These are phyloP conservation scores for Diutina sp. DNA, from an alignment of 1,139 yeast species.

Conservation along the genomic window DNA sequence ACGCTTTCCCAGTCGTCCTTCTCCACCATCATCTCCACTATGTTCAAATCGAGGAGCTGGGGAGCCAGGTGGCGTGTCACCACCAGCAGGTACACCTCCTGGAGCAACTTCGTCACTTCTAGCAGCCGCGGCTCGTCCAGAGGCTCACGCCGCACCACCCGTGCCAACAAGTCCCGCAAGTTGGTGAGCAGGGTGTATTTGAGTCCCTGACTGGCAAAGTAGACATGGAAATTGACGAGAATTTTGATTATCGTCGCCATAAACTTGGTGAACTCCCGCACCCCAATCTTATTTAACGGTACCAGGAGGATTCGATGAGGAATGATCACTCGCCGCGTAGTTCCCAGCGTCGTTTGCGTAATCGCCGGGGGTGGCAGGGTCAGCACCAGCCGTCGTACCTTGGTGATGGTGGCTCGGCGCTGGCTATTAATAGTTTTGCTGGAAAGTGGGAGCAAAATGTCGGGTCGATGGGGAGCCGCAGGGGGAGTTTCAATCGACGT, in stretches of 20 bases:
- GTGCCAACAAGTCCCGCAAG: neutral
- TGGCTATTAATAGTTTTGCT: neutral
- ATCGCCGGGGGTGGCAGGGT: slow-evolving; percentile 5
- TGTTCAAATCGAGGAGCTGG: neutral
- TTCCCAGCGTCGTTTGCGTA: slow-evolving; percentile 1
- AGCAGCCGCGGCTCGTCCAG: neutral
- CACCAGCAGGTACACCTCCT: neutral
- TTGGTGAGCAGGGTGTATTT: slow-evolving; percentile 1
- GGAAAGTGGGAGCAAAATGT: neutral
- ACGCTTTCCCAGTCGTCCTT: slow-evolving; percentile 2
- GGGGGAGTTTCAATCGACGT: neutral
- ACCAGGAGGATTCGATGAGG: slow-evolving; percentile 32
- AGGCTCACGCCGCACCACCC: neutral
- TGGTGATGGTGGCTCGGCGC: neutral
- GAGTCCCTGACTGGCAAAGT: slow-evolving; percentile 10
- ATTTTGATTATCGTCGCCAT: slow-evolving; percentile 26
- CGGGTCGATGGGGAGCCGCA: neutral
- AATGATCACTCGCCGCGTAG: slow-evolving; percentile 20
- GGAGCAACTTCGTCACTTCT: neutral
- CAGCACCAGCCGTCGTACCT: slow-evolving; percentile 3
- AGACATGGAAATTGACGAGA: slow-evolving; percentile 21
- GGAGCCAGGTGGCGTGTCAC: slow-evolving; percentile 1
- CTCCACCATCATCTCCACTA: slow-evolving; percentile 1
- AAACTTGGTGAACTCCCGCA: slow-evolving; percentile 26
- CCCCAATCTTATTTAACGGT: slow-evolving; percentile 26